Percentiles rank a stretch among this genome's conserved stretches.
Conservation (phyloP, 176 grass and related monocot genomes). For the Phoenix roebelenii region DNA sequence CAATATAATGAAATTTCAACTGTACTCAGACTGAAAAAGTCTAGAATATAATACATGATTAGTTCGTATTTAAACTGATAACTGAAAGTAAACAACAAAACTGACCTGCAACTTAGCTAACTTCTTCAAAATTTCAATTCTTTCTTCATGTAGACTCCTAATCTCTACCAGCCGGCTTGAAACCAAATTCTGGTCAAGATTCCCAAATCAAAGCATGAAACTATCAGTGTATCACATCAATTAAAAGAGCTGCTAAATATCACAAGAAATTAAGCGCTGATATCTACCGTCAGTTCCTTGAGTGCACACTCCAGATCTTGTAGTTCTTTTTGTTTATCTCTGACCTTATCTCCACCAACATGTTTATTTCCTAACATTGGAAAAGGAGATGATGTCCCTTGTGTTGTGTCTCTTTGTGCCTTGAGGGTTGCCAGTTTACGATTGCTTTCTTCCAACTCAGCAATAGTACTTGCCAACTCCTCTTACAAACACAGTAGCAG, state of each 20-base stretch:
- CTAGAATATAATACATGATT: no score
- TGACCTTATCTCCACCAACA: conserved; percentile 34
- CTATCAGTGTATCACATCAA: not conserved
- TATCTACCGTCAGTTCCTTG: conserved; percentile 71
- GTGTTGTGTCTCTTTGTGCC: conserved; percentile 46
- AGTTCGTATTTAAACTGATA: no score
- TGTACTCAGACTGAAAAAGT: no score
- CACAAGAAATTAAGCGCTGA: not conserved
- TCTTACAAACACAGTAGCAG: conserved; percentile 35
- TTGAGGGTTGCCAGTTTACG: conserved; percentile 51
- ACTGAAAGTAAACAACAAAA: conserved; percentile 2
- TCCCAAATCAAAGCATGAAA: conserved; percentile 19
- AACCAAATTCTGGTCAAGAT: conserved; percentile 45
- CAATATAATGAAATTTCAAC: no score
- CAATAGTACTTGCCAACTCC: conserved; percentile 51
- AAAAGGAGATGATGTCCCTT: conserved; percentile 46
- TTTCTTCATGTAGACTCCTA: conserved; percentile 71
- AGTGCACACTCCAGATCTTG: conserved; percentile 64
- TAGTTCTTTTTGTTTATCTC: conserved; percentile 66
- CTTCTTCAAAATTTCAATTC: conserved; percentile 81
- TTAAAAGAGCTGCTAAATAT: no score
- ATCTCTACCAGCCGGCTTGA: conserved; percentile 70
- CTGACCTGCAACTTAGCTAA: conserved; percentile 66
- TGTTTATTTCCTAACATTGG: conserved; percentile 52
- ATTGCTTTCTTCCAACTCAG: conserved; percentile 72